Conservation (phyloP, 371 early-diverging fungal genomes). For the Funneliformis caledonium region DNA sequence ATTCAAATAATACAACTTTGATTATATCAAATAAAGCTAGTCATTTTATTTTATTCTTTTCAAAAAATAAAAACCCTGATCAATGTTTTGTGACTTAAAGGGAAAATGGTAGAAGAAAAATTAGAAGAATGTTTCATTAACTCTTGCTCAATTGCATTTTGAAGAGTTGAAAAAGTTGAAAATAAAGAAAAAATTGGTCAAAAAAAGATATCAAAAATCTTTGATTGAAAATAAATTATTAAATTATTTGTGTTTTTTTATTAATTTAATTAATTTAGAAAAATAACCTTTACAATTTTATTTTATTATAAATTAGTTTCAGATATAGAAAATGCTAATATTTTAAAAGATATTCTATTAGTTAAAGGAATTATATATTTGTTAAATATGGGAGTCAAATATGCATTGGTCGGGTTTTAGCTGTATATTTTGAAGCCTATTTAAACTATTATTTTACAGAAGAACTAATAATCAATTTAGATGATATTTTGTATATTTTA, state of each 20-base stretch:
- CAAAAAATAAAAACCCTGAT: neutral
- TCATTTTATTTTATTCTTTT: neutral
- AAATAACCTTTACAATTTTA: neutral
- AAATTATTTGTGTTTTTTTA: neutral
- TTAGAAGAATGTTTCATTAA: neutral
- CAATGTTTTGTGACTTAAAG: neutral
- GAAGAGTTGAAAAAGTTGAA: neutral
- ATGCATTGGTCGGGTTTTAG: neutral
- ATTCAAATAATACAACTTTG: no score
- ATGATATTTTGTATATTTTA: neutral
- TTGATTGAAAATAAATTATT: neutral
- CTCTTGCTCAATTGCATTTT: neutral
- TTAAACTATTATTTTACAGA: neutral
- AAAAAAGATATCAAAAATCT: neutral
- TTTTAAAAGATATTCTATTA: neutral
- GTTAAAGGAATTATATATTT: neutral
- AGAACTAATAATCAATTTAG: neutral
- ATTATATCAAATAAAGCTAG: no score
- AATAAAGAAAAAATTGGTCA: neutral
- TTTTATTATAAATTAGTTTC: neutral
- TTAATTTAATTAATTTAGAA: neutral
- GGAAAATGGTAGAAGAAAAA: neutral
- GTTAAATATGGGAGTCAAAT: neutral
- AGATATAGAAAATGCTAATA: conserved; percentile 2
- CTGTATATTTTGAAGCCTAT: conserved; percentile 8